A percentile compares a stretch with the other conserved stretches of the same genome.
These are phyloP conservation scores for Trichosporon asahii DNA, from an alignment of 1,284 basidiomycete genomes.

Conservation along the genomic window DNA sequence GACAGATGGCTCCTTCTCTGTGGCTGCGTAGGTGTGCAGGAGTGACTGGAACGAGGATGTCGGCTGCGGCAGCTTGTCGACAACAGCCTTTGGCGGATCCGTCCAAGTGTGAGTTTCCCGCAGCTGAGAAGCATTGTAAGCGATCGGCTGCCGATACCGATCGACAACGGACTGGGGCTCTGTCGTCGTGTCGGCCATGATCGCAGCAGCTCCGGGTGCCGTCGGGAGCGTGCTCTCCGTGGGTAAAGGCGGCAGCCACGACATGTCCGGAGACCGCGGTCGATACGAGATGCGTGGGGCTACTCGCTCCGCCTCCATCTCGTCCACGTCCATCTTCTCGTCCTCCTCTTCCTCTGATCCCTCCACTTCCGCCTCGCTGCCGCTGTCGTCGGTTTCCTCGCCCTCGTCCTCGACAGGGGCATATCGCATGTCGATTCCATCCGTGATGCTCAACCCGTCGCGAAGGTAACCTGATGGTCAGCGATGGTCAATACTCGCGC, in stretches of 20 bases:
- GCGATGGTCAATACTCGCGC: background rate
- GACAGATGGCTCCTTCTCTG: conserved; percentile 34
- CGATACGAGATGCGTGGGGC: conserved; percentile 12
- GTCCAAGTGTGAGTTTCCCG: conserved; percentile 29
- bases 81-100: conserved; percentile 30
- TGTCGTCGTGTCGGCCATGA: conserved; percentile 3
- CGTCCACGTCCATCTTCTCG: conserved; percentile 23
- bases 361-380: conserved; percentile 14
- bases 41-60: conserved; percentile 38
- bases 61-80: conserved; percentile 14
- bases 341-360: conserved; percentile 15
- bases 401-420: conserved; percentile 27
- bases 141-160: conserved; percentile 36
- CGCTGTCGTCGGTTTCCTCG: conserved; percentile 17
- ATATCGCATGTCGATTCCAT: conserved; percentile 30
- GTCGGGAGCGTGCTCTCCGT: conserved; percentile 13
- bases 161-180: conserved; percentile 37
- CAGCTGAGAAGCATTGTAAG: conserved; percentile 38
- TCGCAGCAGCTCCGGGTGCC: background rate
- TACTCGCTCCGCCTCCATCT: background rate
- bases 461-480: conserved; percentile 28
- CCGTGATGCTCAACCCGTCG: conserved; percentile 30
- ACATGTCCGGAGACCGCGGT: conserved; percentile 23
- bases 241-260: conserved; percentile 44
- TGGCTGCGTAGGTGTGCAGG: conserved; percentile 33